A percentile compares a stretch with the other conserved stretches of the same genome.
Conservation (phyloP, 2,329 filamentous ascomycete species). For the Aotearoamyces nothofagi region DNA sequence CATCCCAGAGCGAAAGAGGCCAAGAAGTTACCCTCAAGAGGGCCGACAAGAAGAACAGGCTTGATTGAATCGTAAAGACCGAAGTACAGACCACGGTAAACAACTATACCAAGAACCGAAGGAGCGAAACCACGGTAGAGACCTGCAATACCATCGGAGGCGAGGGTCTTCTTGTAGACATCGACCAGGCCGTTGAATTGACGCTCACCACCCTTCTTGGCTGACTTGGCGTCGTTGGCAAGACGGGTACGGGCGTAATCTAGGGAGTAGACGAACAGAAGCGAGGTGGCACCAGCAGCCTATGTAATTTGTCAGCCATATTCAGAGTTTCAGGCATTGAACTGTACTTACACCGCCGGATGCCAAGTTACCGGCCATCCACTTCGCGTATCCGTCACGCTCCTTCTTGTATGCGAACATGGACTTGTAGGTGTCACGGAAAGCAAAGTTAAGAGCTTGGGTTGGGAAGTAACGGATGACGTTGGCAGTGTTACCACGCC, state of each 20-base stretch:
- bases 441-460: slow-evolving; percentile 99
- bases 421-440: slow-evolving; percentile 99
- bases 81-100: slow-evolving; percentile 99
- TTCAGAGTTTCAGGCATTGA: not conserved
- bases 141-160: slow-evolving; percentile 96
- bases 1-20: slow-evolving; percentile 98
- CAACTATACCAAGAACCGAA: slow-evolving; percentile 96
- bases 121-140: slow-evolving; percentile 99
- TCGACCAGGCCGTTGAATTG: slow-evolving; percentile 99
- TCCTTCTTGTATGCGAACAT: slow-evolving; percentile 99
- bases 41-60: slow-evolving; percentile 86
- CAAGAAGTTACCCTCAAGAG: slow-evolving; percentile 96
- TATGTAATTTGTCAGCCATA: slow-evolving; percentile 21
- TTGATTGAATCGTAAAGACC: slow-evolving; percentile 99
- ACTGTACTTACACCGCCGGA: slow-evolving; percentile 86
- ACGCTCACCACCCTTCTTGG: slow-evolving; percentile 91
- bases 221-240: slow-evolving; percentile 99
- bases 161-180: slow-evolving; percentile 99
- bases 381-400: slow-evolving; percentile 92
- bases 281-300: slow-evolving; percentile 97
- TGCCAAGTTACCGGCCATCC: slow-evolving; percentile 99
- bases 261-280: slow-evolving; percentile 99
- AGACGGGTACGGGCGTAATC: slow-evolving; percentile 99
- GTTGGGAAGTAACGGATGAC: slow-evolving; percentile 99
- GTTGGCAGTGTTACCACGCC: slow-evolving; percentile 99